Evolutionary conservation across 2,329 filamentous ascomycete species (phyloP).

Genomic region (Elsinoe fawcettii): DNA sequence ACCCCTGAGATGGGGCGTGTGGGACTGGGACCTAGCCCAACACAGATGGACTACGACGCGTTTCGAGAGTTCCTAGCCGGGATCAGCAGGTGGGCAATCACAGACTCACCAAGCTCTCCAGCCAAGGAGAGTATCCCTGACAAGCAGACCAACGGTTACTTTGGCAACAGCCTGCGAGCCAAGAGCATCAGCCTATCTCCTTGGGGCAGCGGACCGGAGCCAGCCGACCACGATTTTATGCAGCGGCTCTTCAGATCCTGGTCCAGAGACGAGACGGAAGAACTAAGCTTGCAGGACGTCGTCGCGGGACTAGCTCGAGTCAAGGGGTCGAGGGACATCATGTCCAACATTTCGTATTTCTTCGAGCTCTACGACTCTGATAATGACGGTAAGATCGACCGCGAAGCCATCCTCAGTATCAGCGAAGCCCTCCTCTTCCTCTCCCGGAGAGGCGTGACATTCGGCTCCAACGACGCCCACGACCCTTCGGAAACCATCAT

Average conservation of each 20-base stretch:
- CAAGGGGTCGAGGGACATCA: conserved; percentile 90
- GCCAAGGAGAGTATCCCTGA: conserved; percentile 41
- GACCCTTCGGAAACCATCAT: conserved; percentile 39
- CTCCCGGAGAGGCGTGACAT: conserved; percentile 77
- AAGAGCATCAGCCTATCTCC: conserved; percentile 41
- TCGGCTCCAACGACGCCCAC: conserved; percentile 48
- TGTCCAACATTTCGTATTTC: conserved; percentile 96
- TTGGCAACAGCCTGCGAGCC: conserved; percentile 38
- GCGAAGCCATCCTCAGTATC: conserved; percentile 89
- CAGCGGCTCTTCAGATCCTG: conserved; percentile 78
- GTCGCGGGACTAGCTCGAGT: conserved; percentile 84
- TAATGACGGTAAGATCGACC: conserved; percentile 80
- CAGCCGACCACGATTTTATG: conserved; percentile 93
- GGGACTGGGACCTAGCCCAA: conserved; percentile 79
- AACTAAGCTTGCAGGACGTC: conserved; percentile 80
- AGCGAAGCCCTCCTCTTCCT: conserved; percentile 91
- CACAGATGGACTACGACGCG: conserved; percentile 92
- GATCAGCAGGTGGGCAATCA: conserved; percentile 86
- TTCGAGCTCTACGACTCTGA: conserved; percentile 96
- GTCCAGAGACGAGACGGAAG: conserved; percentile 71
- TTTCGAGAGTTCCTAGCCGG: conserved; percentile 88
- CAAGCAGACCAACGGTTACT: conserved; percentile 51
- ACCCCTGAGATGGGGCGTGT: conserved; percentile 75
- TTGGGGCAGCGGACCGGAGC: conserved; percentile 57
- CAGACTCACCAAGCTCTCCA: conserved; percentile 65